Conservation (phyloP, 2,329 filamentous ascomycete genomes). For the Sporothrix protearum region DNA sequence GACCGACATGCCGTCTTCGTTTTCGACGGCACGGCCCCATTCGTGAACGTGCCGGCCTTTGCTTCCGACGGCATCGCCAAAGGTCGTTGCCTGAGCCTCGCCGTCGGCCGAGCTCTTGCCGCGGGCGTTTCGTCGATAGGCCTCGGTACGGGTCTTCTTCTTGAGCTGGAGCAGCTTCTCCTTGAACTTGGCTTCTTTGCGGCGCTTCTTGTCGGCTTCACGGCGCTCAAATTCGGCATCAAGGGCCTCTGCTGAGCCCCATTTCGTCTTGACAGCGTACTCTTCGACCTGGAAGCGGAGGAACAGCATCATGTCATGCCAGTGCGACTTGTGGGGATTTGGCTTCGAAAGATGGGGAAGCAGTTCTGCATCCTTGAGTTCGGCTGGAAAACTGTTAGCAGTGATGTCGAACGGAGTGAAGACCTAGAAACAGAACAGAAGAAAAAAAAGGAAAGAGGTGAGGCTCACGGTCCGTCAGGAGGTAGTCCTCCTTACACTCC, state of each 20-base stretch:
- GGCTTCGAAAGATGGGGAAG: conserved; percentile 83
- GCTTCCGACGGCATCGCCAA: conserved; percentile 71
- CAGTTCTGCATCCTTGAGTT: conserved; percentile 82
- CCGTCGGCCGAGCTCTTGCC: conserved; percentile 42
- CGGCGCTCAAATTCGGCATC: conserved; percentile 85
- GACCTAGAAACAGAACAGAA: no score
- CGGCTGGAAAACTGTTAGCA: conserved; percentile 52
- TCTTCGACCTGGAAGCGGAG: conserved; percentile 91
- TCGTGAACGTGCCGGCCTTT: conserved; percentile 81
- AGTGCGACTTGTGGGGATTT: conserved; percentile 92
- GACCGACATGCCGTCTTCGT: conserved; percentile 67
- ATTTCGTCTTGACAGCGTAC: conserved; percentile 85
- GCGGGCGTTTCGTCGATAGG: conserved; percentile 68
- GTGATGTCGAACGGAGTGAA: neutral
- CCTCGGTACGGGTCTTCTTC: conserved; percentile 87
- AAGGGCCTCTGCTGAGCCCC: conserved; percentile 80
- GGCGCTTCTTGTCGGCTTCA: conserved; percentile 72
- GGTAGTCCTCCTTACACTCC: conserved; percentile 90
- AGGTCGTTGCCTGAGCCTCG: conserved; percentile 48
- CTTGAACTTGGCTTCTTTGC: conserved; percentile 90
- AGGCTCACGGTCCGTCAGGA: conserved; percentile 79
- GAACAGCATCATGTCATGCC: conserved; percentile 99
- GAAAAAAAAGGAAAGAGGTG: no score
- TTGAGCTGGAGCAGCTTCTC: conserved; percentile 85
- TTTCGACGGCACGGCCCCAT: conserved; percentile 70